Percentiles rank a stretch among this genome's conserved stretches.
Evolutionary conservation across 2,329 filamentous ascomycete genomes (phyloP).

Genomic region (Leptosphaerulina australis): DNA sequence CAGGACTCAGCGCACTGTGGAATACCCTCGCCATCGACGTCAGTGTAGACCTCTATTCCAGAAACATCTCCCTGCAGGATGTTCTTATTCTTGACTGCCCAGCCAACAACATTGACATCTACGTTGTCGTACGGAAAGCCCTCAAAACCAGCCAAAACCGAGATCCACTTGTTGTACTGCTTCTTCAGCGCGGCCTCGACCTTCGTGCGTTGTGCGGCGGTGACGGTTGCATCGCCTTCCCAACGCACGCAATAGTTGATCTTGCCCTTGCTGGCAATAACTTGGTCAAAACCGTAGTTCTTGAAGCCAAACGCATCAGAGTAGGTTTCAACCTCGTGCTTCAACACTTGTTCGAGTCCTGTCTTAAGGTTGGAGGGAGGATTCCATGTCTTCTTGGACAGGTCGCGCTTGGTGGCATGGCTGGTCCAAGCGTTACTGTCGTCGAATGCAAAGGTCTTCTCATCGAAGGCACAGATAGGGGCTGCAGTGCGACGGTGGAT

Average conservation of each 20-base stretch:
- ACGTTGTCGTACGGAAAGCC: slow-evolving; percentile 52
- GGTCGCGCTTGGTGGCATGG: slow-evolving; percentile 25
- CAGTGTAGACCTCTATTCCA: slow-evolving; percentile 53
- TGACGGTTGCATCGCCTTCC: slow-evolving; percentile 50
- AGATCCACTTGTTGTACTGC: slow-evolving; percentile 52
- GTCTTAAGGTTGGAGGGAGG: slow-evolving; percentile 34
- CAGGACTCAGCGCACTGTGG: slow-evolving; percentile 53
- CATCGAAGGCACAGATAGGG: slow-evolving; percentile 28
- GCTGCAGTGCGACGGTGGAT: slow-evolving; percentile 21
- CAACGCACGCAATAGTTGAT: slow-evolving; percentile 55
- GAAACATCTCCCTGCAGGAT: slow-evolving; percentile 48
- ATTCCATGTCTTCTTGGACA: slow-evolving; percentile 30
- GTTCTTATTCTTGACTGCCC: slow-evolving; percentile 50
- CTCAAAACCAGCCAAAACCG: slow-evolving; percentile 53
- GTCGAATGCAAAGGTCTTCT: slow-evolving; percentile 17
- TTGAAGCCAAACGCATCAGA: slow-evolving; percentile 32
- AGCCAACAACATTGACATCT: slow-evolving; percentile 53
- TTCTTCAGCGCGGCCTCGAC: slow-evolving; percentile 46
- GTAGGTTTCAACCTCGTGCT: slow-evolving; percentile 34
- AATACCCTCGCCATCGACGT: slow-evolving; percentile 48
- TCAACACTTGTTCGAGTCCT: slow-evolving; percentile 33
- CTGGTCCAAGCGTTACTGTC: slow-evolving; percentile 24
- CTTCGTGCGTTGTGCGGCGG: slow-evolving; percentile 49
- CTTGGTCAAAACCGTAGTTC: slow-evolving; percentile 43
- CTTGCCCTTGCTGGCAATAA: slow-evolving; percentile 41